These are phyloP conservation scores for Tilletia horrida DNA, from an alignment of 1,284 basidiomycete species.

Conservation along the genomic window DNA sequence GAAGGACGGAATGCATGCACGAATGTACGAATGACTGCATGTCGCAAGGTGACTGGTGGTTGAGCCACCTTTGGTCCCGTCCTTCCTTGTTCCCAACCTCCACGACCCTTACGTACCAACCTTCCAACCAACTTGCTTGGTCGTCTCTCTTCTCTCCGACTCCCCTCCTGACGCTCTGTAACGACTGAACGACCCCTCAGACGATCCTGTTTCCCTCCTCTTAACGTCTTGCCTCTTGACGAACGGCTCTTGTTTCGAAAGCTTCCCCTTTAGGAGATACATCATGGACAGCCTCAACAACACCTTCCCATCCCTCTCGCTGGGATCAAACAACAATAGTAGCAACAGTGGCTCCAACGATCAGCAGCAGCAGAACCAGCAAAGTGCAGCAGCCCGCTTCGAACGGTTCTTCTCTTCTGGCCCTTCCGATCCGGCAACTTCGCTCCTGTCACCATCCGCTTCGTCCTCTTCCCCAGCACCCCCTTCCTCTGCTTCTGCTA, in stretches of 20 bases:
- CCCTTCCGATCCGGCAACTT: too few species aligned
- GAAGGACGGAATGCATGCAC: too few species aligned
- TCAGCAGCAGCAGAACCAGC: slow-evolving; percentile 11
- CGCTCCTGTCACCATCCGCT: too few species aligned
- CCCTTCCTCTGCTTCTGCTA: slow-evolving; percentile 18
- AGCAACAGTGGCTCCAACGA: not conserved
- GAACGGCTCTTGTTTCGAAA: too few species aligned
- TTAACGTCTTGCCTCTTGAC: too few species aligned
- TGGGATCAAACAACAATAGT: not conserved
- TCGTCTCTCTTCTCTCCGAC: not conserved
- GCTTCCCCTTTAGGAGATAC: not conserved
- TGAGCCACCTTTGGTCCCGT: too few species aligned
- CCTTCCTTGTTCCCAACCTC: too few species aligned
- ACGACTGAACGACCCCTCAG: not conserved
- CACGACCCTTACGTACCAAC: too few species aligned
- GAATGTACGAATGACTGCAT: too few species aligned
- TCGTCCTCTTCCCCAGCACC: slow-evolving; percentile 23
- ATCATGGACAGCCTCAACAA: slow-evolving; percentile 15
- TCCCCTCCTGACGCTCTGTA: not conserved
- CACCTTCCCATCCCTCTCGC: slow-evolving; percentile 3
- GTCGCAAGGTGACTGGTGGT: too few species aligned
- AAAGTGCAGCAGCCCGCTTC: slow-evolving; percentile 45
- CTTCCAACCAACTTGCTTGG: too few species aligned
- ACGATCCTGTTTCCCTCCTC: too few species aligned
- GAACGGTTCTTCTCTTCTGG: slow-evolving; percentile 41